Evolutionary conservation across 108 stramenopile genomes (phyloP), one percentile per base, ranked within the genome.

Genomic region (Discostella stelligeroides): DNA sequence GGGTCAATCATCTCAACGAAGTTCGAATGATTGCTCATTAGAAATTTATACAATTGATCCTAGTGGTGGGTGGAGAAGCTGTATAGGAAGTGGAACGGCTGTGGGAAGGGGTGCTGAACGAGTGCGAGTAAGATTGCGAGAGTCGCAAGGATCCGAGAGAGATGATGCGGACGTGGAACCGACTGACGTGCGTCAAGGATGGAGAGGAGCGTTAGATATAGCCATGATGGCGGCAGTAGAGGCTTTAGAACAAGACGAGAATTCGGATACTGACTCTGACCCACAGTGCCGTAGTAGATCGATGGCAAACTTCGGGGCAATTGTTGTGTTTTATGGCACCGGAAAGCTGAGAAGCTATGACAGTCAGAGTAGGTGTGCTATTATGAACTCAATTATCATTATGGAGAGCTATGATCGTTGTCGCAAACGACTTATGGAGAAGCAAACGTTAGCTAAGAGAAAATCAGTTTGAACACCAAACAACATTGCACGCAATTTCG

Each of bases 11-110:
- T 42, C 66, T 49, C 66, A 53, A 41, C 14, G 56, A 28, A 28
- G 28, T 14, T 39, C 18, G 9, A 23, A 46, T 27, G 21, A 41
- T 60, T 66, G 42, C 21, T 6, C 28, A 24, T 63, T 81, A 49
- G 76, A 81, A 59, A 42, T 81, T 13, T 81, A 81, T 56, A 81
- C 80, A 7, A 62, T 81, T 23, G 80, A 81, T 73, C 80, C 80
- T 4, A 73, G 71, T 40, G 80, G 80, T 9, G 80, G 80, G 40
- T 81, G 75, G 71, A 72, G 57, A 25, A 66, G 65, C 60, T 64
- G 70, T 17, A 21, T 43, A 14, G 76, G 76, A 23, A 43, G 27
- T 18, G 75, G 65, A 17, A 45, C 80, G n/a, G 76, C 71, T 14
- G 51, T 81, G 18, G 80, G 80, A 13, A 42, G 76, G 37, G 72